Conservation (phyloP, 345 rosid species). For the Heritiera littoralis region DNA sequence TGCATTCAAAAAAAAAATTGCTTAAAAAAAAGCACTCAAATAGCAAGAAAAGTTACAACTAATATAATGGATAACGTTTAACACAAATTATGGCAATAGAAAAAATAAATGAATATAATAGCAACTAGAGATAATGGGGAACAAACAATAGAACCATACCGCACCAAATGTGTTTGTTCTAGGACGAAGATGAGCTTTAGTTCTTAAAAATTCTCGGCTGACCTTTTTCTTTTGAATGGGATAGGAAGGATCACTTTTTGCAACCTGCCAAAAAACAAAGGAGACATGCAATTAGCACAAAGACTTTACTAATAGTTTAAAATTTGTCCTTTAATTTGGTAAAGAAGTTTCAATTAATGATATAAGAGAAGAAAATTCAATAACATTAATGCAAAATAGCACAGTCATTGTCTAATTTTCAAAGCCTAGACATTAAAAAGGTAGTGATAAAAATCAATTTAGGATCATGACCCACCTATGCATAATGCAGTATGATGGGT, state of each 20-base stretch:
- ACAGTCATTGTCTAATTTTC: neutral
- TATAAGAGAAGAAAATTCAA: neutral
- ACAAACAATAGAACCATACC: too few species aligned
- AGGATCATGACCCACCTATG: neutral
- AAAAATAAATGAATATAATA: too few species aligned
- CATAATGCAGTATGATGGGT: neutral
- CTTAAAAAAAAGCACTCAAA: neutral
- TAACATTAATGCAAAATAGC: neutral
- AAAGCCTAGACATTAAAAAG: neutral
- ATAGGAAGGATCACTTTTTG: slow-evolving; percentile 85
- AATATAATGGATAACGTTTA: neutral
- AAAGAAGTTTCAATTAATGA: neutral
- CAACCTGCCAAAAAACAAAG: slow-evolving; percentile 49
- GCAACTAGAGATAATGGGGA: too few species aligned
- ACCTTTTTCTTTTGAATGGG: slow-evolving; percentile 96
- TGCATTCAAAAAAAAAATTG: neutral
- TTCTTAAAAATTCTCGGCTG: slow-evolving; percentile 88
- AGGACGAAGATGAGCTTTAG: slow-evolving; percentile 65
- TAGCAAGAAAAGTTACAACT: neutral
- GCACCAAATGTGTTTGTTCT: too few species aligned
- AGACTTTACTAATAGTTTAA: neutral
- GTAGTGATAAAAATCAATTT: too few species aligned
- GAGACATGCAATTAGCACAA: neutral
- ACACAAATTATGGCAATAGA: too few species aligned
- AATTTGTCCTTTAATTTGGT: neutral